Base-by-base conservation (phyloP, 73 alveolate genomes). In the Paramecium pentaurelia region DNA sequence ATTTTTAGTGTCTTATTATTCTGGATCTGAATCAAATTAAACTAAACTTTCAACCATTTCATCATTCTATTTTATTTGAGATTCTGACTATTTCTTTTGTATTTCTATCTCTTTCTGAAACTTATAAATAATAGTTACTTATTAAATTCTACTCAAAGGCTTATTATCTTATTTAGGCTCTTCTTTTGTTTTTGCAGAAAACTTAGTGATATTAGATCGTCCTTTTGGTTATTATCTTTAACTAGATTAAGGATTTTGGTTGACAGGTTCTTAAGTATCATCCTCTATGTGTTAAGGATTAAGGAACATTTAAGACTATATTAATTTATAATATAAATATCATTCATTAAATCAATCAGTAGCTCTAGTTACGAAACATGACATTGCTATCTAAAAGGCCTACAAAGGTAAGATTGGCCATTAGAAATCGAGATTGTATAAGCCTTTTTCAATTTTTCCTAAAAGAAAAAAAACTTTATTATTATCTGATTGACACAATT, bases 11-110 rank as follows among this genome's bases (percentile, higher is more conserved):
- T 64, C 47, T 25, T 64, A 51, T 27, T 6, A 34, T 32, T 64
- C 84, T 64, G 84, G 84, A 64, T 64, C 84, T 34, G 84, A 64
- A 64, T 64, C 49, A 28, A 64, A 64, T 64, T 64, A 28, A 32
- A 64, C 84, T 34, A 64, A 64, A 64, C 84, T 64, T 22, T 64
- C 84, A 2, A 8, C 45, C 11, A 64, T 32, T 34, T 64, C 84
- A 64, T 64, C 84, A 64, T 64, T 34, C 30, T 64, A 27, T 64
- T 11, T 8, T 4, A 64, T 34, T 64, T 64, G 12, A 12, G 10
- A 28, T 64, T 64, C 84, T 64, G 6, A 4, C 9, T 64, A 34
- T 64, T 64, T 64, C 47, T 64, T 64, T 28, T 32, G 28, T 34
- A 25, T 25, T 64, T 64, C 84, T 25, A 32, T 32, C 47, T 64